These are phyloP conservation scores for Furcasterigmium sp. DNA, from an alignment of 2,329 filamentous ascomycete genomes.

Conservation along the genomic window DNA sequence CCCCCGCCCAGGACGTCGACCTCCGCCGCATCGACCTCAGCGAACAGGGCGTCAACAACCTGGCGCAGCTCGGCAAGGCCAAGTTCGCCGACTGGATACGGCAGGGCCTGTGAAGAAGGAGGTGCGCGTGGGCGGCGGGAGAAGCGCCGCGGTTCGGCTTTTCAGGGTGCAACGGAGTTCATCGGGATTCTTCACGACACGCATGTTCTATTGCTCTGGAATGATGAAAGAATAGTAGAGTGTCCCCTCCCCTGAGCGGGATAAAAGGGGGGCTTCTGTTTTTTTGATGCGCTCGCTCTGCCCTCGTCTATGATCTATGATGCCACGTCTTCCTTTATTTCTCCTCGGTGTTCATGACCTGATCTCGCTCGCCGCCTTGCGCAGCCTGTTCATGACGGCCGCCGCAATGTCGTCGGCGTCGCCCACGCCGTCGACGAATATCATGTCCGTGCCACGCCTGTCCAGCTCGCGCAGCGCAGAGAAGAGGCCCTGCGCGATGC, in stretches of 20 bases:
- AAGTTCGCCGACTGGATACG: constrained; percentile 88
- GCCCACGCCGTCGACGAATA: constrained; percentile 85
- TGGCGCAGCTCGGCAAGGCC: constrained; percentile 88
- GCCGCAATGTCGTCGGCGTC: constrained; percentile 78
- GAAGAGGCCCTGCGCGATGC: constrained; percentile 83
- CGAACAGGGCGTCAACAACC: constrained; percentile 90
- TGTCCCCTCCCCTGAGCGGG: constrained; percentile 12
- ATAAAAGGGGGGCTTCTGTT: too few relatives aligned
- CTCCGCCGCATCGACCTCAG: constrained; percentile 93
- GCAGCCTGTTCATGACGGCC: constrained; percentile 78
- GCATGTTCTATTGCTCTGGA: constrained; percentile 2
- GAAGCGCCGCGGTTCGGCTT: not conserved
- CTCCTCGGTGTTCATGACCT: constrained; percentile 30
- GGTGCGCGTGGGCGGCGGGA: constrained; percentile 3
- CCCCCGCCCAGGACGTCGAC: constrained; percentile 84
- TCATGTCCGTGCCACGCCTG: constrained; percentile 69
- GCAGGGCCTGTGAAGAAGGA: constrained; percentile 60
- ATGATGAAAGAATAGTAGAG: not conserved
- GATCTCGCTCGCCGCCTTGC: constrained; percentile 68
- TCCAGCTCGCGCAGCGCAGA: constrained; percentile 83
- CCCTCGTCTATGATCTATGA: constrained; percentile 15
- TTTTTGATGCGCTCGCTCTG: constrained; percentile 12
- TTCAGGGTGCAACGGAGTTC: constrained; percentile 9
- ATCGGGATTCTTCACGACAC: constrained; percentile 5
- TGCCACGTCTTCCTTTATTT: not conserved